Evolutionary conservation across 495 filamentous ascomycete genomes (phyloP).

Genomic region (Wilcoxina mikolae): DNA sequence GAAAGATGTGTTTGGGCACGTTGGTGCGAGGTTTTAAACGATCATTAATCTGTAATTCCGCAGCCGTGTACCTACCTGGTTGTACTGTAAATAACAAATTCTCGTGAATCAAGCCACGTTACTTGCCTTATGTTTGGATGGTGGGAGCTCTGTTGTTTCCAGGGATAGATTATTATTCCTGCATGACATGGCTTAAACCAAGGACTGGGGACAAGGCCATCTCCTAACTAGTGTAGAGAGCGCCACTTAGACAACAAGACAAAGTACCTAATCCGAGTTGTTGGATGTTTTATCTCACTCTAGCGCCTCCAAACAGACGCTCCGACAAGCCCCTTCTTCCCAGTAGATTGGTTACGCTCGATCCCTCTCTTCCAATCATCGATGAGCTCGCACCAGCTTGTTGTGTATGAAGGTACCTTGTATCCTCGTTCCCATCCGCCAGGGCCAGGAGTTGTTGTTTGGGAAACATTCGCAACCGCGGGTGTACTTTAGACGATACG

Average conservation of each 20-base stretch:
- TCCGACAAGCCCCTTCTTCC: not conserved
- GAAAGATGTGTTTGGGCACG: too few relatives aligned
- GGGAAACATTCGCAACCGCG: not conserved
- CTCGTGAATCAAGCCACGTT: not conserved
- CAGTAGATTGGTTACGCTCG: not conserved
- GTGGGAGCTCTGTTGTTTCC: not conserved
- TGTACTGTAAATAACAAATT: not conserved
- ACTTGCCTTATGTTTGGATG: not conserved
- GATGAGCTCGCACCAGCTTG: not conserved
- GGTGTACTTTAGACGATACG: constrained; percentile 1
- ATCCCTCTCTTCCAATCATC: not conserved
- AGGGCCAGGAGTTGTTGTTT: not conserved
- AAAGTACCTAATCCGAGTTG: not conserved
- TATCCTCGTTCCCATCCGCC: not conserved
- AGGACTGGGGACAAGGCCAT: not conserved
- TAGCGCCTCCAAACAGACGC: not conserved
- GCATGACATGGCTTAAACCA: not conserved
- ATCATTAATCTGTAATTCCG: not conserved
- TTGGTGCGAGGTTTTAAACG: not conserved
- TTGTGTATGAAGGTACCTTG: not conserved
- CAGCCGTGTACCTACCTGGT: not conserved
- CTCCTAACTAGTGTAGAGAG: not conserved
- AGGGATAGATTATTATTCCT: not conserved
- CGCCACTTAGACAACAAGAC: not conserved
- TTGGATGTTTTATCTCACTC: not conserved